Conservation (phyloP, 768 basidiomycete genomes). For the Trametes villosa region DNA sequence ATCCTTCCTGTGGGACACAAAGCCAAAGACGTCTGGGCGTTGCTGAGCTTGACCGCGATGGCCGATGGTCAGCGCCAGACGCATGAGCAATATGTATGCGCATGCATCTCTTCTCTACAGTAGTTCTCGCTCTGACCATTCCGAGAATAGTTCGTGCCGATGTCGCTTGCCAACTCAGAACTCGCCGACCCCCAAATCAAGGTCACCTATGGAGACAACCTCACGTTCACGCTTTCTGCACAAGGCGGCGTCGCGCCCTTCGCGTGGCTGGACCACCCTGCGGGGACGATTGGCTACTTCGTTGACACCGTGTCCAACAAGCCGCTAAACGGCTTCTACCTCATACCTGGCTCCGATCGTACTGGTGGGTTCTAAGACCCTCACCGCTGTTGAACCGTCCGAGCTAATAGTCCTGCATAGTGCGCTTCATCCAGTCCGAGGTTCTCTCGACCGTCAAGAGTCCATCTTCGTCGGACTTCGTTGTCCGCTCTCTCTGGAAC, state of each 20-base stretch:
- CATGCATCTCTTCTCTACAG: neutral
- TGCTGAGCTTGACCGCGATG: conserved; percentile 52
- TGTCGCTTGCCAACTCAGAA: conserved; percentile 47
- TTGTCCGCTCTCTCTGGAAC: conserved; percentile 59
- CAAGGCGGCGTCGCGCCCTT: conserved; percentile 57
- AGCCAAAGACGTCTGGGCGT: conserved; percentile 52
- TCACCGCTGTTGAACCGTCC: neutral
- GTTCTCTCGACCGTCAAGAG: conserved; percentile 43
- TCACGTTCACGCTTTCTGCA: conserved; percentile 56
- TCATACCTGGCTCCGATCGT: conserved; percentile 55
- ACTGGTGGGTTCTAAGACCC: conserved; percentile 43
- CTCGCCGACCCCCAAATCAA: conserved; percentile 54
- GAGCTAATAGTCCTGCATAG: conserved; percentile 28
- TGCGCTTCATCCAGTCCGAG: conserved; percentile 45
- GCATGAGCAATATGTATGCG: conserved; percentile 56
- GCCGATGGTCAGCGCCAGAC: conserved; percentile 43
- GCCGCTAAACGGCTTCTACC: conserved; percentile 57
- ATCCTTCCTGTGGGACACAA: conserved; percentile 49
- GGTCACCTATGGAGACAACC: conserved; percentile 35
- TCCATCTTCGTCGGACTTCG: conserved; percentile 50
- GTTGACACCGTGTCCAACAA: conserved; percentile 44
- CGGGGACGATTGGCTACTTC: conserved; percentile 58
- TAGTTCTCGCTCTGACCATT: neutral
- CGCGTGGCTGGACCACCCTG: conserved; percentile 64
- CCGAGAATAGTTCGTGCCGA: conserved; percentile 51